Base-by-base conservation (phyloP, 805 yeast genomes). In the Candida chilensis region DNA sequence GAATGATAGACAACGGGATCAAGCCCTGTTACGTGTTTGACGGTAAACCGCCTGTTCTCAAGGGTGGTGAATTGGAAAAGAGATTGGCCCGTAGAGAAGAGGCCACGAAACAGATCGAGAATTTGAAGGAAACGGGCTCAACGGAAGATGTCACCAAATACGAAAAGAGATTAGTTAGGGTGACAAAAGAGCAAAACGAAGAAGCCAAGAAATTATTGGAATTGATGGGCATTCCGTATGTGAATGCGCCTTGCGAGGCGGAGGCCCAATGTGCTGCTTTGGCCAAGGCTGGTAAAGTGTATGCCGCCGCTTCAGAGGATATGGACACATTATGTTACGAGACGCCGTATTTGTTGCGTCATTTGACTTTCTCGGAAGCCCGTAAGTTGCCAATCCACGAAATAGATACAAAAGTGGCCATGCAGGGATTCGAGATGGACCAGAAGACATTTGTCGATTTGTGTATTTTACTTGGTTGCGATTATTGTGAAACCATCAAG, bases 231-330 rank as follows among this genome's bases (percentile, higher is more conserved):
- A 82, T 92, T 29, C 99, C 99, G 2, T 84, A 64, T 43, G 81
- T 92, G 4, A 77, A 75, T 32, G 97, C 98, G 0, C 98, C 99
- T 2, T 80, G 96, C 50, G 99, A 92, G 55, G 99, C 99, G 2
- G 99, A 92, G 52, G 95, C 98, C 0, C 97, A 92, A 47, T 92
- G 98, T 63, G 97, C 98, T 0, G 92, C 77, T 38, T 58, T 92
- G 28, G 96, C 96, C 3, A 72, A 76, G 34, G 72, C 75, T 9
- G 96, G 95, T 2, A 87, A 86, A 48, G 97, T 90, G 0, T 92
- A 78, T 50, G 98, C 95, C 6, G 95, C 97, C 3, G 98, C 96
- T 1, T 82, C 95, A 5, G 98, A 92, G 52, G 98, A 92, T 73
- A 92, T 92, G 98, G 98, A 92, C 57, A 92, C 98, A 1, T 54